Evolutionary conservation across 129 eudicot species (phyloP), one percentile per base, ranked within the genome.

Genomic region (Kitagawia praeruptora): DNA sequence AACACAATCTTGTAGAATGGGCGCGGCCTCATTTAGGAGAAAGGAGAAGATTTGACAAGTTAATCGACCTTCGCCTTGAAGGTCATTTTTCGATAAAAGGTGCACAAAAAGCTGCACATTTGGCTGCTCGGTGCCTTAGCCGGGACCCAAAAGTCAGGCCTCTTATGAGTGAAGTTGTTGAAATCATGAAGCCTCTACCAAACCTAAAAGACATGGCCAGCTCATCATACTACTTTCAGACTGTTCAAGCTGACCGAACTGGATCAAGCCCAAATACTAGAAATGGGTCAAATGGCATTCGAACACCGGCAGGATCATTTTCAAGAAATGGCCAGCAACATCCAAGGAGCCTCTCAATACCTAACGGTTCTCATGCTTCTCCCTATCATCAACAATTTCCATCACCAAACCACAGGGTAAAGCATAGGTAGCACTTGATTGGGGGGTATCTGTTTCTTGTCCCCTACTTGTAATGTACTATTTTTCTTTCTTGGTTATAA

Each of bases 261-360:
- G 83, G 92, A 61, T 82, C 86, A 5, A 86, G 92, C 84, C 97
- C 97, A 23, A 92, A 83, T 73, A 78, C 84, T 27, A 89, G 81
- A 78, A 78, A 88, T 58, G 85, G 83, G 41, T 45, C 31, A 12
- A 74, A 74, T 41, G 92, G 91, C 23, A 34, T 74, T 45, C 64
- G 88, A 45, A 75, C 80, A 34, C 89, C 82, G 21, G 89, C 84
- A 0, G 91, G 90, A 63, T 79, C 92, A 5, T 83, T 87, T 58
- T 83, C 87, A 19, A 89, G 93, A 83, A 93, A 91, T 27, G 93
- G 96, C 70, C 93, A 89, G 56, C 97, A 87, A 73, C 96, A 81
- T 76, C 92, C 93, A 9, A 87, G 97, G 79, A 94, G 98, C 85
- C 91, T 94, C 40, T 94, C 97, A 11, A 89, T 94, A 58, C 93